Base-by-base conservation (phyloP, 441 rosid genomes). In the Syzygium syzygioides region DNA sequence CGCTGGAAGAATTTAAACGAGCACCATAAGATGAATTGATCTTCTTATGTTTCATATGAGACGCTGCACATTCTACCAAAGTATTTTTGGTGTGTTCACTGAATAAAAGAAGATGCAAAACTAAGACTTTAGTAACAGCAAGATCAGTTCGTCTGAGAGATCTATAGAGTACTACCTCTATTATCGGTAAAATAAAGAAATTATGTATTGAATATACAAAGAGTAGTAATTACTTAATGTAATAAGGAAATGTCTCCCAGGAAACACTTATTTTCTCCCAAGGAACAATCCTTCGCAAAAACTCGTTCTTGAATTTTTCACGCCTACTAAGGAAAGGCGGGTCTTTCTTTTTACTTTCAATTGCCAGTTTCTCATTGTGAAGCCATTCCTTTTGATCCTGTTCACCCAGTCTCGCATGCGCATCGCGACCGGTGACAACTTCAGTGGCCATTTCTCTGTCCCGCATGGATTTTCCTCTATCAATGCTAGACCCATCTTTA, bases 361-460 rank as follows among this genome's bases (percentile, higher is more conserved):
- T 93, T 6, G 98, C 90, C 85, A 94, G 93, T 93, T 93, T 96
- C 93, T 97, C 98, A 85, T 92, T 98, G 59, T 90, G 89, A 59
- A 97, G 95, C 99, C 99, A 98, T 87, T 97, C 99, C 90, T 93
- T 96, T 86, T 98, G 99, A 89, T 98, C 99, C 28, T 94, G 98
- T 55, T 95, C 97, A 5, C 96, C 99, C 79, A 98, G 94, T 88
- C 86, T 94, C 87, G 98, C 94, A 87, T 97, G 98, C 14, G 93
- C 88, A 93, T 96, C 96, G 41, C 86, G 89, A 53, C 88, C 91
- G 90, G 86, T 91, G n/a, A 86, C 93, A 87, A 92, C 91, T 85
- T 88, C 91, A 52, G 41, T 88, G 14, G 48, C 88, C 89, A 88
- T 90, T 90, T 90, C 95, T 18, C 79, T 79, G 53, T 45, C 88